phyloP scores from a whole-genome alignment of 257 asterid genomes.

The Penstemon newberryi region DNA sequence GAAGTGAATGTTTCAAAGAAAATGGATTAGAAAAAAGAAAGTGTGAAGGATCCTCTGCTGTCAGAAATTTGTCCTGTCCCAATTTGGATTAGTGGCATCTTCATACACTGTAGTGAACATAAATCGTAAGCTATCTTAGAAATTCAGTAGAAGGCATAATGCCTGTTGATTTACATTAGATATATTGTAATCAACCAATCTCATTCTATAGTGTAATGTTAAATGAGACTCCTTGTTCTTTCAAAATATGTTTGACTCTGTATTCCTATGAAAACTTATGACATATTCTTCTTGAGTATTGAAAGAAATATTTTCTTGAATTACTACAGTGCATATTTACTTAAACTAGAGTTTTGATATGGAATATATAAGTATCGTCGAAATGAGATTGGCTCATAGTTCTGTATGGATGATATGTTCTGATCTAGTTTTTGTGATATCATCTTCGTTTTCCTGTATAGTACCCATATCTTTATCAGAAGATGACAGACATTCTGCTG shows the following conservation, averaged over 20 bases:
- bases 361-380: neutral
- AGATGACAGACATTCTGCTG: conserved; percentile 70
- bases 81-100: conserved; percentile 17
- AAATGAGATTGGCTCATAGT: conserved; percentile 36
- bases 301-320: conserved; percentile 11
- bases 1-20: conserved; percentile 25
- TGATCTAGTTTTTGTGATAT: conserved; percentile 19
- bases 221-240: conserved; percentile 2
- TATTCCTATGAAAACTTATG: conserved; percentile 16
- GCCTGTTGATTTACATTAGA: neutral
- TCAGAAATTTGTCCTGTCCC: conserved; percentile 2
- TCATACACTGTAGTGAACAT: conserved; percentile 18
- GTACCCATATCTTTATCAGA: conserved; percentile 35
- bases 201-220: conserved; percentile 7
- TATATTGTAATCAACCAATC: neutral
- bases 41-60: neutral
- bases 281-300: conserved; percentile 12
- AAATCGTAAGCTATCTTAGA: neutral
- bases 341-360: conserved; percentile 1
- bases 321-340: conserved; percentile 13
- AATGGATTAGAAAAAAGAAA: conserved; percentile 7
- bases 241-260: conserved; percentile 12
- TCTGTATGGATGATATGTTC: conserved; percentile 60
- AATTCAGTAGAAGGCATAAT: neutral
- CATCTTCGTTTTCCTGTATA: conserved; percentile 32